Percentiles rank a stretch among this genome's conserved stretches.
These are phyloP conservation scores for Coniferiporia sulphurascens DNA, from an alignment of 1,284 basidiomycete species.

Conservation along the genomic window DNA sequence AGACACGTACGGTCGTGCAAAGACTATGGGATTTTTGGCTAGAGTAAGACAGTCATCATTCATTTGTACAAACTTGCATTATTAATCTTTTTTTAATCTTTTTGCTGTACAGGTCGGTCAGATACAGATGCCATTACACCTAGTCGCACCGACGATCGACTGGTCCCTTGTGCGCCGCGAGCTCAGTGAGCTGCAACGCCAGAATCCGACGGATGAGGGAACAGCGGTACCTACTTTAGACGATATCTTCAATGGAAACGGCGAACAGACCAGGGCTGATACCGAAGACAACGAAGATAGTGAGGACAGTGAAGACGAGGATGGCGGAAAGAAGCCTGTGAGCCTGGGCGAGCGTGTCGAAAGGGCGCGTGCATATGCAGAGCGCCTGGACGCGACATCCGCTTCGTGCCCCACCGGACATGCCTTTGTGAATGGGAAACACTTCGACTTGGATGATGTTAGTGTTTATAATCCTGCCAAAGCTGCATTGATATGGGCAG, in stretches of 20 bases:
- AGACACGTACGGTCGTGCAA: constrained; percentile 56
- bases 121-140: constrained; percentile 29
- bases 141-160: constrained; percentile 34
- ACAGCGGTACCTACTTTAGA: constrained; percentile 32
- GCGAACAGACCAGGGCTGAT: constrained; percentile 20
- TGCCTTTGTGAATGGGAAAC: constrained; percentile 86
- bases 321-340: neutral
- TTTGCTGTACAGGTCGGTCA: constrained; percentile 33
- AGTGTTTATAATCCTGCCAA: constrained; percentile 26
- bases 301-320: neutral
- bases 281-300: neutral
- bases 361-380: constrained; percentile 45
- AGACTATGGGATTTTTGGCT: constrained; percentile 57
- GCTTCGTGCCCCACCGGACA: constrained; percentile 46
- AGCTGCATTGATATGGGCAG: neutral
- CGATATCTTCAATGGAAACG: constrained; percentile 35
- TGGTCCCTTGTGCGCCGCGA: constrained; percentile 40
- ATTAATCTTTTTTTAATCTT: neutral
- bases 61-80: neutral
- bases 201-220: constrained; percentile 25
- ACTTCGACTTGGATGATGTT: constrained; percentile 68
- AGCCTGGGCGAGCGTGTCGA: constrained; percentile 27
- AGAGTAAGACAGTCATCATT: constrained; percentile 35
- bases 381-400: constrained; percentile 45
- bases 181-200: constrained; percentile 37